A percentile compares a stretch with the other conserved stretches of the same genome.
These are phyloP conservation scores for Platanthera zijinensis DNA, from an alignment of 106 monocot genomes.

Conservation along the genomic window DNA sequence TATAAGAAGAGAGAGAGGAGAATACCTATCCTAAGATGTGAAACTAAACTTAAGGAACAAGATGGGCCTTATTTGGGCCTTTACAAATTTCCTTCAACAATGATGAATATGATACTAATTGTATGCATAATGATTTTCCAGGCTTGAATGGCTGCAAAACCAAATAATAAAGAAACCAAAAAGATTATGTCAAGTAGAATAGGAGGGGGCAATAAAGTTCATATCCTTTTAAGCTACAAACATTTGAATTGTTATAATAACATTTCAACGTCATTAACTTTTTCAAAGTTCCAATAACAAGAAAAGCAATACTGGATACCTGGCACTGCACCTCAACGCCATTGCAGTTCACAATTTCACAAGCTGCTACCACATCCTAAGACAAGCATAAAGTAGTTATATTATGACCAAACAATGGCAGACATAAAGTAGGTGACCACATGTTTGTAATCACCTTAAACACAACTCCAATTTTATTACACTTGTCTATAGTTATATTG, in stretches of 20 bases:
- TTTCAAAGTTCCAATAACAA: background rate
- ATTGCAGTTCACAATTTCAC: conserved; percentile 88
- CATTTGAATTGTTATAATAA: background rate
- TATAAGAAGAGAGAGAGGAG: too few species aligned
- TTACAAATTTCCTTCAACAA: too few species aligned
- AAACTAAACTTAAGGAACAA: too few species aligned
- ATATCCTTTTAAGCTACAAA: background rate
- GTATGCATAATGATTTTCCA: background rate
- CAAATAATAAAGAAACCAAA: background rate
- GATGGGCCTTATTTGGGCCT: too few species aligned
- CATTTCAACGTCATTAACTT: background rate
- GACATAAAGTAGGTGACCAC: background rate
- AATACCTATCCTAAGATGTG: too few species aligned
- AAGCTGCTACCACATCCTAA: conserved; percentile 88
- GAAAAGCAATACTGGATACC: conserved; percentile 30
- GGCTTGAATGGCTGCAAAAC: background rate
- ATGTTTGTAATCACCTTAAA: conserved; percentile 40
- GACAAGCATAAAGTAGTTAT: background rate
- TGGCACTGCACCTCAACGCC: conserved; percentile 79
- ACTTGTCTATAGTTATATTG: conserved; percentile 90
- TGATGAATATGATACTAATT: too few species aligned
- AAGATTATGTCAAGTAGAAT: background rate
- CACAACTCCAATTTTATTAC: conserved; percentile 64
- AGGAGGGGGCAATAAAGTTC: background rate
- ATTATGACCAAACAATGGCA: background rate